Evolutionary conservation across 352 stramenopile genomes (phyloP).

Genomic region (Blastocystis sp.): DNA sequence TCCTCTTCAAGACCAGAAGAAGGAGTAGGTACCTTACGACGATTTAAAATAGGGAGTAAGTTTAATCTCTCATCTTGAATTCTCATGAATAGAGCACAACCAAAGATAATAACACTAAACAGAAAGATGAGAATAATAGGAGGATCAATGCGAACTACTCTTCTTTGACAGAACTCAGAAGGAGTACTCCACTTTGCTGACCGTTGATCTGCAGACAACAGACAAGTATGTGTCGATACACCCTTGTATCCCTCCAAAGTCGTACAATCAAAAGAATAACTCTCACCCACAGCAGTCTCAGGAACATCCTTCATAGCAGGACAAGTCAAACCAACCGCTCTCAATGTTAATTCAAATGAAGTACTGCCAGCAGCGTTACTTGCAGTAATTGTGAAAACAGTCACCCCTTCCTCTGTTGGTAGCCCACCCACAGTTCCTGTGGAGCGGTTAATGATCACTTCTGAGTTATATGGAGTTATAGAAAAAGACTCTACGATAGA

Average conservation of each 20-base stretch:
- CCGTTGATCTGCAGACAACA: neutral
- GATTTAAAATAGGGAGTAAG: neutral
- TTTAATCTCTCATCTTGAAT: too few relatives aligned
- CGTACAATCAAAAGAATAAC: neutral
- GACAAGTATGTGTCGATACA: neutral
- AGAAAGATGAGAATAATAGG: too few relatives aligned
- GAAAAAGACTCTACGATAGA: neutral
- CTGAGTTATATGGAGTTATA: neutral
- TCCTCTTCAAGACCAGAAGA: neutral
- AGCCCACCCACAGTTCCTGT: neutral
- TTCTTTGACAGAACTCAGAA: neutral
- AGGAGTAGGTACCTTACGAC: neutral
- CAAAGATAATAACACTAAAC: too few relatives aligned
- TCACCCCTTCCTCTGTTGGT: neutral
- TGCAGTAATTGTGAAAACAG: neutral
- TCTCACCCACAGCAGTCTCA: neutral
- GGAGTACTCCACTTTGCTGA: neutral
- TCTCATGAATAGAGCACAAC: too few relatives aligned
- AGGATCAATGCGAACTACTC: too few relatives aligned
- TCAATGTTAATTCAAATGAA: neutral
- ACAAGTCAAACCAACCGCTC: neutral
- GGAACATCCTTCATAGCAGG: slow-evolving; percentile 2
- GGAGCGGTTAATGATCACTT: neutral
- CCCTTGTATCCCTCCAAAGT: neutral
- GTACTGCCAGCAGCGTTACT: neutral